These are phyloP conservation scores for Lachnellula arida DNA, from an alignment of 2,329 filamentous ascomycete genomes.

Conservation along the genomic window DNA sequence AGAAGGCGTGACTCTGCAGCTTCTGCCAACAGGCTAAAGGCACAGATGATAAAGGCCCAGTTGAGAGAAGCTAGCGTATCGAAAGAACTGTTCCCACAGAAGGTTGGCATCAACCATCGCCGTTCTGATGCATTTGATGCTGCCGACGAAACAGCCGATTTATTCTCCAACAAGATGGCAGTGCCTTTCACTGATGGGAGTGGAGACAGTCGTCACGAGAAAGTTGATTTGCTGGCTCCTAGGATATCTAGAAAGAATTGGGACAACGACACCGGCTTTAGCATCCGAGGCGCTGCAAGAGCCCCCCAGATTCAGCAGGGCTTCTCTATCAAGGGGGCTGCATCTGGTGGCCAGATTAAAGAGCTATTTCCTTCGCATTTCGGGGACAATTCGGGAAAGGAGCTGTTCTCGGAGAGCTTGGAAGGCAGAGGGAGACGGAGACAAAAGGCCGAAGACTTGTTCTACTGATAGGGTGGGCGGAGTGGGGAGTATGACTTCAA, in stretches of 20 bases:
- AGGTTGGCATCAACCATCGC: slow-evolving; percentile 38
- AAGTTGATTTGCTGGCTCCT: slow-evolving; percentile 16
- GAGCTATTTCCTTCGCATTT: slow-evolving; percentile 68
- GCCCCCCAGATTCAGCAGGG: slow-evolving; percentile 41
- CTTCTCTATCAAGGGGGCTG: slow-evolving; percentile 64
- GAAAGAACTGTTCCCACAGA: slow-evolving; percentile 54
- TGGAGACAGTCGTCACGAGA: slow-evolving; percentile 25
- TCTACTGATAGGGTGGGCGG: slow-evolving; percentile 44
- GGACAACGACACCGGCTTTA: slow-evolving; percentile 40
- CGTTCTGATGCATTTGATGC: slow-evolving; percentile 48
- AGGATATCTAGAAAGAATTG: slow-evolving; percentile 26
- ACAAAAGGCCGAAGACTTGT: slow-evolving; percentile 69
- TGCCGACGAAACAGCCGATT: slow-evolving; percentile 48
- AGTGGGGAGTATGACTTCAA: too few species aligned
- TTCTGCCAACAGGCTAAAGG: slow-evolving; percentile 40
- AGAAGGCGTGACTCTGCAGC: slow-evolving; percentile 18
- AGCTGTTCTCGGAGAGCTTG: slow-evolving; percentile 60
- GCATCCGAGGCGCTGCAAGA: slow-evolving; percentile 56
- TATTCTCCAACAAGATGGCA: slow-evolving; percentile 45
- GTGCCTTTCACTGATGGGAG: slow-evolving; percentile 45
- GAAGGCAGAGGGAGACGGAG: slow-evolving; percentile 55
- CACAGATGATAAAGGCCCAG: slow-evolving; percentile 40
- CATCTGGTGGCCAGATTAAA: slow-evolving; percentile 51
- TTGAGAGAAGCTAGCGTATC: slow-evolving; percentile 17
- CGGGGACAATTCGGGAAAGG: slow-evolving; percentile 59